A percentile compares a stretch with the other conserved stretches of the same genome.
These are phyloP conservation scores for Diplosphaera chodatii DNA, from an alignment of 139 green algal genomes.

Conservation along the genomic window DNA sequence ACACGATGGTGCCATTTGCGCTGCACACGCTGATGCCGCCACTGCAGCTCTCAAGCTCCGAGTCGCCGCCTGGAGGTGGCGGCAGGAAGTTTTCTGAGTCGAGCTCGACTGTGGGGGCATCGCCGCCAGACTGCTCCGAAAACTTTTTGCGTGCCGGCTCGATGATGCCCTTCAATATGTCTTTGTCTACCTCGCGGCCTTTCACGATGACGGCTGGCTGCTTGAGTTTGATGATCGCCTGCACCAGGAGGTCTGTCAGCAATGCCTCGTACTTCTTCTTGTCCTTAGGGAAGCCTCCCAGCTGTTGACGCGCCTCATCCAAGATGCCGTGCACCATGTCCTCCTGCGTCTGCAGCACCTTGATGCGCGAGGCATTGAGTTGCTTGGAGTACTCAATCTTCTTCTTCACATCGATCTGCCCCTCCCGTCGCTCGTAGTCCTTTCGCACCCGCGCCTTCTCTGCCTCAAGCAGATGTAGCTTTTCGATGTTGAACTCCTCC, in stretches of 20 bases:
- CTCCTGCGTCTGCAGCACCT: slow-evolving; percentile 87
- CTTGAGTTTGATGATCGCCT: slow-evolving; percentile 71
- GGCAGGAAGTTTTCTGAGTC: slow-evolving; percentile 66
- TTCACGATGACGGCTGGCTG: slow-evolving; percentile 63
- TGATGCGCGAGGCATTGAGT: slow-evolving; percentile 88
- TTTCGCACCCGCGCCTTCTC: slow-evolving; percentile 92
- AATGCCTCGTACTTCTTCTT: slow-evolving; percentile 72
- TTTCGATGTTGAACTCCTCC: slow-evolving; percentile 99
- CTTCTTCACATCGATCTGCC: slow-evolving; percentile 92
- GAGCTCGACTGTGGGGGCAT: slow-evolving; percentile 50
- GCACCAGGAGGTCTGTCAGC: slow-evolving; percentile 78
- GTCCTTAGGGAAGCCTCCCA: slow-evolving; percentile 61
- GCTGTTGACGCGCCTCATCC: slow-evolving; percentile 33
- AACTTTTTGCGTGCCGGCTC: slow-evolving; percentile 43
- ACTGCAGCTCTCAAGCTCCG: slow-evolving; percentile 47
- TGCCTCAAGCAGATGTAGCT: slow-evolving; percentile 92
- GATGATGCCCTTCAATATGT: slow-evolving; percentile 56
- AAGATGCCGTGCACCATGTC: slow-evolving; percentile 66
- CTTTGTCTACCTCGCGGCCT: slow-evolving; percentile 63
- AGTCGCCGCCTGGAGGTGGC: slow-evolving; percentile 43
- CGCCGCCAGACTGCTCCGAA: slow-evolving; percentile 25
- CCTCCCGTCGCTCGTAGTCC: slow-evolving; percentile 93
- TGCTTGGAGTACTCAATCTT: slow-evolving; percentile 99
- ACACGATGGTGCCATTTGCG: slow-evolving; percentile 80
- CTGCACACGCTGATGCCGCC: slow-evolving; percentile 87